A percentile compares a stretch with the other conserved stretches of the same genome.
phyloP scores from a whole-genome alignment of 2,329 filamentous ascomycete genomes.

The Arachnopeziza araneosa region DNA sequence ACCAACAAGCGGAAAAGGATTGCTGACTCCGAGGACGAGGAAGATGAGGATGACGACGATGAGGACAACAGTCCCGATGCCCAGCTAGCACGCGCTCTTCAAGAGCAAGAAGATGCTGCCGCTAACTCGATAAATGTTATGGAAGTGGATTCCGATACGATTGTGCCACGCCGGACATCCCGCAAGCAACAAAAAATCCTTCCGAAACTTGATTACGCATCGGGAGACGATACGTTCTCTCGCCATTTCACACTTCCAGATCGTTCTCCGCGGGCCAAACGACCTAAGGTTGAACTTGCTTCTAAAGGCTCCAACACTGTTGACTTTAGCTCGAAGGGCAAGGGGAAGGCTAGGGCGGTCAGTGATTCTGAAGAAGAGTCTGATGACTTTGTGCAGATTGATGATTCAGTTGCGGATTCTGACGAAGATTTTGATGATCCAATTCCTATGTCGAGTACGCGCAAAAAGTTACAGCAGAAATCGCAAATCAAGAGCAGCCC shows the following conservation, averaged over 20 bases:
- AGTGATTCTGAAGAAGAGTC: slow-evolving; percentile 15
- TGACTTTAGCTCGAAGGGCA: slow-evolving; percentile 12
- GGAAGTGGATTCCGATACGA: not conserved
- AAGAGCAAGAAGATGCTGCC: slow-evolving; percentile 46
- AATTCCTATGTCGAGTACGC: slow-evolving; percentile 3
- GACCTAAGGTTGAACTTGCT: slow-evolving; percentile 23
- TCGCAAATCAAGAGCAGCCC: not conserved
- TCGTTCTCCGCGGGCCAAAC: slow-evolving; percentile 9
- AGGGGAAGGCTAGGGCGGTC: slow-evolving; percentile 8
- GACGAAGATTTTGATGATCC: slow-evolving; percentile 13
- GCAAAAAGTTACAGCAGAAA: not conserved
- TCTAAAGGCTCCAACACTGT: slow-evolving; percentile 23
- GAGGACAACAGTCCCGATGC: slow-evolving; percentile 42
- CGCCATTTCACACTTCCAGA: not conserved
- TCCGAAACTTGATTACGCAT: slow-evolving; percentile 13
- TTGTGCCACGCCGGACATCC: slow-evolving; percentile 10
- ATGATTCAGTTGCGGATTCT: slow-evolving; percentile 14
- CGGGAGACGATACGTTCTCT: slow-evolving; percentile 23
- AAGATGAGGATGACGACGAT: slow-evolving; percentile 24
- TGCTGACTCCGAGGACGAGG: slow-evolving; percentile 36
- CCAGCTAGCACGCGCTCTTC: slow-evolving; percentile 50
- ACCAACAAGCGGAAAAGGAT: slow-evolving; percentile 38
- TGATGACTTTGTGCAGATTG: slow-evolving; percentile 14
- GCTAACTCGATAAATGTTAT: slow-evolving; percentile 1
- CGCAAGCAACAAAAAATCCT: slow-evolving; percentile 13